These are phyloP conservation scores for Fusarium paranaense DNA, from an alignment of 2,329 filamentous ascomycete genomes.

Conservation along the genomic window DNA sequence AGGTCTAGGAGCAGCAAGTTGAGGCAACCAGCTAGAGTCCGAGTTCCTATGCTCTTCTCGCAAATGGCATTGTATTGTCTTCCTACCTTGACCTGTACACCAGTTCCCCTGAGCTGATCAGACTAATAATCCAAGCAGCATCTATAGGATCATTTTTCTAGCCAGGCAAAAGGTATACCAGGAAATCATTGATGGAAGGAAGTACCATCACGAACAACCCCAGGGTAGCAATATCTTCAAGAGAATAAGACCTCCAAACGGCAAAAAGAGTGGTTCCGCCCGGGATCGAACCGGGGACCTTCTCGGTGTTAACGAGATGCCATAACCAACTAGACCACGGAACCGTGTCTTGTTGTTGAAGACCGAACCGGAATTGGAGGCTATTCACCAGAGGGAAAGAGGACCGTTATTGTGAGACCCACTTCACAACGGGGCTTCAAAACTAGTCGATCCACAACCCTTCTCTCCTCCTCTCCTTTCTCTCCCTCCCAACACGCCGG, in stretches of 20 bases:
- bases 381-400: background rate
- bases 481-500: background rate
- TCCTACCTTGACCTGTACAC: background rate
- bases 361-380: background rate
- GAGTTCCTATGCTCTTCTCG: background rate
- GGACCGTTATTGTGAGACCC: background rate
- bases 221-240: background rate
- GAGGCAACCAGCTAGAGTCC: background rate
- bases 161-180: background rate
- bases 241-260: background rate
- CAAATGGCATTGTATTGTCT: background rate
- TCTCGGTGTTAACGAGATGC: constrained; percentile 45
- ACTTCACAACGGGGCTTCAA: background rate
- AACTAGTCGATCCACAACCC: background rate
- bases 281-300: constrained; percentile 46
- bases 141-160: background rate
- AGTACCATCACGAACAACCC: background rate
- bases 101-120: background rate
- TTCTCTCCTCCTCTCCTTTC: background rate
- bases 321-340: constrained; percentile 45
- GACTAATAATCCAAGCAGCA: background rate
- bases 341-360: constrained; percentile 16
- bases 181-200: background rate
- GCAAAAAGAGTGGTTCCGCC: constrained; percentile 38
- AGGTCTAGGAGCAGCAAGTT: background rate